Evolutionary conservation across 2,329 filamentous ascomycete genomes (phyloP), one percentile per base, ranked within the genome.

Genomic region (Cercospora brassicicola): DNA sequence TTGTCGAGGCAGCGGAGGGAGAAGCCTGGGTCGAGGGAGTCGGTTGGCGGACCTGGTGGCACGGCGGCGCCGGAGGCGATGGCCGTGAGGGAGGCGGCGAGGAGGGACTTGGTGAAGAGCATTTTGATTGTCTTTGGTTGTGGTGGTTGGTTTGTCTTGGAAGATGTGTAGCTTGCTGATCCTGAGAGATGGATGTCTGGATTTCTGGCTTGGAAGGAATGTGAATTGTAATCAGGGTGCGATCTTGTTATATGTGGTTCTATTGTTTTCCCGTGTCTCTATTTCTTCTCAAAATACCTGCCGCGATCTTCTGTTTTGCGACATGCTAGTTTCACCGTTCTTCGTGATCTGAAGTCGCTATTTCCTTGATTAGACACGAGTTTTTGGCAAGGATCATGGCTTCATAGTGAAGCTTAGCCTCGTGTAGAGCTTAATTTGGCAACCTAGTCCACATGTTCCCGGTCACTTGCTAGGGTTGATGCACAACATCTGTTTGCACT

Each of bases 21-120:
- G 13, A 61, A 33, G 23, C 28, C 30, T 45, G 56, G 30, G 53
- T 57, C 53, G 53, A 26, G 13, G 13, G 23, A 2, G 31, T 33
- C 15, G 23, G 36, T 28, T 61, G 23, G 30, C 3, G 64, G 30
- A 18, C 66, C 55, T 61, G 23, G 30, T 7, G 64, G 30, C 18
- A 67, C 55, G 56, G 71, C 71, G 62, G 69, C 39, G 45, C 45
- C 2, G 45, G 45, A 23, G 30, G 66, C 71, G 59, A 74, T 59
- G 60, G 67, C 36, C 13, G 72, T 69, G 42, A 65, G 66, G 42
- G 62, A 66, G 62, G 72, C 57, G 53, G 70, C 66, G 70, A 72
- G 42, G 65, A 73, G 53, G 61, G 64, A 51, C 4, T 1, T 65
- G 48, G 69, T 67, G 67, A 67, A 66, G 28, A 56, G 67, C 73